Percentiles rank a stretch among this genome's conserved stretches.
Evolutionary conservation across 257 asterid species (phyloP).

Genomic region (Capsicum rhomboideum): DNA sequence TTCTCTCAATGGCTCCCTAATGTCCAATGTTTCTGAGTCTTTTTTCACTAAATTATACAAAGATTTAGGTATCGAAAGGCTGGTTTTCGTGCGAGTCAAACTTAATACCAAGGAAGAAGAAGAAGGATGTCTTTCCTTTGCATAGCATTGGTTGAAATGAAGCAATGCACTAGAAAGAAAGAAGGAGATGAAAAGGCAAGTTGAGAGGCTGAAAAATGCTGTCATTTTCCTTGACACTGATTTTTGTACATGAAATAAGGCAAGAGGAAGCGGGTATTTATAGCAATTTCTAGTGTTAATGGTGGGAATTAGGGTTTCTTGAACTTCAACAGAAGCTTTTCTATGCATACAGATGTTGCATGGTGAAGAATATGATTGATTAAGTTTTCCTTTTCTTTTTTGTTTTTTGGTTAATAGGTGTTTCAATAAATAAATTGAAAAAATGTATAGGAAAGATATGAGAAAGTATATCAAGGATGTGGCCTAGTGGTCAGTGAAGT

Average conservation of each 20-base stretch:
- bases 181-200: neutral
- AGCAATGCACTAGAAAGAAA: constrained; percentile 12
- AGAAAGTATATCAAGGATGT: neutral
- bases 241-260: neutral
- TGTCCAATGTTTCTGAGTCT: constrained; percentile 17
- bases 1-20: constrained; percentile 49
- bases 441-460: neutral
- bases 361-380: constrained; percentile 10
- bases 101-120: constrained; percentile 35
- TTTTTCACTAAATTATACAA: constrained; percentile 3
- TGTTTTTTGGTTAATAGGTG: neutral
- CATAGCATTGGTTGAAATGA: constrained; percentile 19
- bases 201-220: constrained; percentile 1
- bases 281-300: constrained; percentile 3
- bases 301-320: constrained; percentile 14
- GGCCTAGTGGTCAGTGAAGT: neutral
- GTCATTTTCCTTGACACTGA: neutral
- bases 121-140: constrained; percentile 16
- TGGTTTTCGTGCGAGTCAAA: constrained; percentile 31
- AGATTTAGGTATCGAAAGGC: constrained; percentile 23
- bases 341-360: constrained; percentile 20
- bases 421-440: neutral
- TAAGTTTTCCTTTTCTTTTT: neutral
- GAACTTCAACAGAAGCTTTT: neutral
- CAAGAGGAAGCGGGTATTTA: constrained; percentile 10